These are phyloP conservation scores for Pseudopithomyces chartarum DNA, from an alignment of 2,329 filamentous ascomycete species.

Conservation along the genomic window DNA sequence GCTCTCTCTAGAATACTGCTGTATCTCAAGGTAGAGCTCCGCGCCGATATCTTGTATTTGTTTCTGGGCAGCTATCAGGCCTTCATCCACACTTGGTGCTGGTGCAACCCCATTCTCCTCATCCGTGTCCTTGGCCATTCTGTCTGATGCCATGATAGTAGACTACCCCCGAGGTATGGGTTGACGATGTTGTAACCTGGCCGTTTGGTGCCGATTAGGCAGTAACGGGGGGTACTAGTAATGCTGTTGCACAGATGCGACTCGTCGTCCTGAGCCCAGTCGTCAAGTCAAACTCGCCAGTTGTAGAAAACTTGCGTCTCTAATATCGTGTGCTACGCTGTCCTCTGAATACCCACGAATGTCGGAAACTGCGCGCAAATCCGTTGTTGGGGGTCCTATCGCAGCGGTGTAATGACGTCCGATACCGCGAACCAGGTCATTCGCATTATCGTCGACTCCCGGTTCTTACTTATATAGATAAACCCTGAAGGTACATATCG, in stretches of 20 bases:
- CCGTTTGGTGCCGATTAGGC: not conserved
- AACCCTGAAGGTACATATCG: not conserved
- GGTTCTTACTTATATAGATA: not conserved
- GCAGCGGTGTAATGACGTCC: not conserved
- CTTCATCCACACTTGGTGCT: conserved; percentile 34
- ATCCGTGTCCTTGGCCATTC: conserved; percentile 22
- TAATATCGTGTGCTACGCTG: too few species aligned
- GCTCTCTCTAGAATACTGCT: conserved; percentile 51
- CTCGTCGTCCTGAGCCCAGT: too few species aligned
- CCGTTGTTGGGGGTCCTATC: not conserved
- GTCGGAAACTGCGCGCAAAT: not conserved
- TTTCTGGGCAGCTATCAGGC: conserved; percentile 34
- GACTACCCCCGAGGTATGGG: too few species aligned
- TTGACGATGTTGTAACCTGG: not conserved
- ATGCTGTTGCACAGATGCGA: not conserved
- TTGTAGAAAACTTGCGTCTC: not conserved
- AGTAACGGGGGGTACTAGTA: not conserved
- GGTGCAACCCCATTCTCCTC: conserved; percentile 29
- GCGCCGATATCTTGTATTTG: conserved; percentile 52
- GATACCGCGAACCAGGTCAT: not conserved
- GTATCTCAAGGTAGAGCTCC: conserved; percentile 52
- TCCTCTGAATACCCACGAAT: too few species aligned
- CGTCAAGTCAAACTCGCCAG: not conserved
- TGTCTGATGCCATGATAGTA: not conserved
- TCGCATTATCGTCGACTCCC: not conserved